Conservation (phyloP, 495 filamentous ascomycete genomes). For the Tuber brumale region DNA sequence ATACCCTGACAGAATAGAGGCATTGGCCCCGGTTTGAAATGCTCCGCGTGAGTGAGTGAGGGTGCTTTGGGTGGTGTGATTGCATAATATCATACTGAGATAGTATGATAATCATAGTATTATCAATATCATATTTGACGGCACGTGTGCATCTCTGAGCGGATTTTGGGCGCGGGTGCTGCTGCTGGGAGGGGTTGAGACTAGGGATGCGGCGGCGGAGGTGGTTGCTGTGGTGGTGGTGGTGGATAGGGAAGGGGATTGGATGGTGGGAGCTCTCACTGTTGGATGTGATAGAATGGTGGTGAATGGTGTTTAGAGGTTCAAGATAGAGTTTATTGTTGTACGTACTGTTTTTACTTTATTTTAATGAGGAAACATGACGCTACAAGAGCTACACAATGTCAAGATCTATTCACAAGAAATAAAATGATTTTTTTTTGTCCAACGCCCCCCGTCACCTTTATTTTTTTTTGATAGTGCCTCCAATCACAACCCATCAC, state of each 20-base stretch:
- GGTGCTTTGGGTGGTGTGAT: background rate
- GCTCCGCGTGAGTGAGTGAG: too few species aligned
- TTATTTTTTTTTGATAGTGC: background rate
- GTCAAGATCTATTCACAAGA: background rate
- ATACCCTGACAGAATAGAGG: too few species aligned
- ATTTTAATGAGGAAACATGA: background rate
- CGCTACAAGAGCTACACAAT: background rate
- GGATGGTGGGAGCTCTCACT: slow-evolving; percentile 43
- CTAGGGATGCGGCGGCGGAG: slow-evolving; percentile 44
- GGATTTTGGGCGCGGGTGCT: too few species aligned
- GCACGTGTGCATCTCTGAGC: slow-evolving; percentile 76
- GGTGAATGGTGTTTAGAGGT: background rate
- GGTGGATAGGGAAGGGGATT: too few species aligned
- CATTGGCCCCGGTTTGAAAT: too few species aligned
- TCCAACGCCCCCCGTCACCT: background rate
- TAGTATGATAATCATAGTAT: too few species aligned
- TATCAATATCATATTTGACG: too few species aligned
- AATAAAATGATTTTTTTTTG: background rate
- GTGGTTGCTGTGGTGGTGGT: too few species aligned
- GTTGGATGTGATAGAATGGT: slow-evolving; percentile 23
- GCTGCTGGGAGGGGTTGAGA: slow-evolving; percentile 43
- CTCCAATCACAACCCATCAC: background rate
- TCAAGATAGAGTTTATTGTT: background rate
- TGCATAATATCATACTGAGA: too few species aligned
- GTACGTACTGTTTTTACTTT: background rate